These are phyloP conservation scores for Lipomyces sp. DNA, from an alignment of 805 yeast species.

Conservation along the genomic window DNA sequence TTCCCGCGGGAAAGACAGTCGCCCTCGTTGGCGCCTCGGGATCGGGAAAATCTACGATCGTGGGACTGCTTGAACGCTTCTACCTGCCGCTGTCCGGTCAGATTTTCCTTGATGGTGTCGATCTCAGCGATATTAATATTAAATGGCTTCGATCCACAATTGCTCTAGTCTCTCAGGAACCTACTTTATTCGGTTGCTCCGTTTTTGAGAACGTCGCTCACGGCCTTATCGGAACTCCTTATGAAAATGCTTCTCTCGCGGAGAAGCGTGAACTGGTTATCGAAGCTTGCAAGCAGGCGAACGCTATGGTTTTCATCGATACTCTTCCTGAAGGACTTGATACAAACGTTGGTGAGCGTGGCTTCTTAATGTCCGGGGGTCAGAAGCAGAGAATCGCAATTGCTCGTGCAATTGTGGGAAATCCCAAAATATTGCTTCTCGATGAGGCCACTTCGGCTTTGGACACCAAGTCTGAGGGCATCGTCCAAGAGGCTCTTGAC, in stretches of 20 bases:
- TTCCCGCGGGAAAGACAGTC: constrained; percentile 81
- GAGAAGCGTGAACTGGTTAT: constrained; percentile 47
- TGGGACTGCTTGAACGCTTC: constrained; percentile 61
- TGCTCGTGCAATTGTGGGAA: constrained; percentile 60
- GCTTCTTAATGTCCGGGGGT: constrained; percentile 68
- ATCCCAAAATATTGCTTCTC: constrained; percentile 60
- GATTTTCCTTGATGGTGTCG: constrained; percentile 54
- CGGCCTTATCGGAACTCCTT: constrained; percentile 55
- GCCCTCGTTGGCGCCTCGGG: constrained; percentile 92
- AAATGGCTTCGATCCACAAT: constrained; percentile 57
- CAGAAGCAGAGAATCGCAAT: constrained; percentile 66
- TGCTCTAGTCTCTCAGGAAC: constrained; percentile 67
- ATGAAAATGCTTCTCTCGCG: constrained; percentile 46
- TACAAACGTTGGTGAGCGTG: constrained; percentile 54
- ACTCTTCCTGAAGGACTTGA: constrained; percentile 59
- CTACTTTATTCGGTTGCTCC: constrained; percentile 69
- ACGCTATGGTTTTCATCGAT: constrained; percentile 56
- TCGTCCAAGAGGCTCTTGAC: constrained; percentile 58
- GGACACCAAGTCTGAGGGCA: constrained; percentile 64
- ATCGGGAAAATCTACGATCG: constrained; percentile 50
- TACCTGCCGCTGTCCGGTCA: constrained; percentile 59
- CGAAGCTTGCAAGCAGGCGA: constrained; percentile 56
- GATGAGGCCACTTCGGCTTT: constrained; percentile 73
- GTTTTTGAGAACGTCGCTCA: constrained; percentile 78
- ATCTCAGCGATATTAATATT: constrained; percentile 55